phyloP scores from a whole-genome alignment of 768 basidiomycete genomes.

The Trametopsis cervina region DNA sequence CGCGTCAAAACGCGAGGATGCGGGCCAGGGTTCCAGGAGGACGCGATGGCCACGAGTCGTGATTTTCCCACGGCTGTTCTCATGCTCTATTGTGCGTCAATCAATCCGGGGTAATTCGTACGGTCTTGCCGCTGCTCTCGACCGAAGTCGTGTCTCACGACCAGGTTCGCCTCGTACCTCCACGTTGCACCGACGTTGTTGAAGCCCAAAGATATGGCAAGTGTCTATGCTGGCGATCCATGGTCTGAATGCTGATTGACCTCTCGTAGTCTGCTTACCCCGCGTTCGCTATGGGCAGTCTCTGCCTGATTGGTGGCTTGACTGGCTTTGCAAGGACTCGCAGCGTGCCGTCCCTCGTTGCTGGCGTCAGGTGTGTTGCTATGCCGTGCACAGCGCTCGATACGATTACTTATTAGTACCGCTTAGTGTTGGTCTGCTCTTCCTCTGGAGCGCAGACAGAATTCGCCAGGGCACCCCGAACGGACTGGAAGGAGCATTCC shows the following conservation, averaged over 20 bases:
- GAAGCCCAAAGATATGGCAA: background rate
- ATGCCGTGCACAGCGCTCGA: background rate
- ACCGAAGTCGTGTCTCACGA: background rate
- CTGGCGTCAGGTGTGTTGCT: constrained; percentile 62
- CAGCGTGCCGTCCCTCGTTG: constrained; percentile 77
- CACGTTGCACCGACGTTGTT: constrained; percentile 10
- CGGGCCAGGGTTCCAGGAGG: background rate
- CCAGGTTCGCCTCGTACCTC: constrained; percentile 3
- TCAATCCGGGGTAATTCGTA: background rate
- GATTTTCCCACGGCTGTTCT: background rate
- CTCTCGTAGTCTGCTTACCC: constrained; percentile 46
- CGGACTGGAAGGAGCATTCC: constrained; percentile 75
- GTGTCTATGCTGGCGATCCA: too few species aligned
- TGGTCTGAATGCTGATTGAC: background rate
- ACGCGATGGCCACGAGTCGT: background rate
- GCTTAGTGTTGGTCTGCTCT: constrained; percentile 66
- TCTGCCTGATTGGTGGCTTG: constrained; percentile 73
- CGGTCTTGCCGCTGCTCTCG: too few species aligned
- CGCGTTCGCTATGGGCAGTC: constrained; percentile 66
- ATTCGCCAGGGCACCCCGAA: constrained; percentile 67
- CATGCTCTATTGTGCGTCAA: background rate
- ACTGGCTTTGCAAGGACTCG: constrained; percentile 66
- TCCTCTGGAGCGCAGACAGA: constrained; percentile 71
- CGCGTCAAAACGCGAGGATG: background rate
- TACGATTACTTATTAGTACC: background rate